Evolutionary conservation across 371 early-diverging fungal species (phyloP), one percentile per base, ranked within the genome.

Genomic region (Catenaria anguillulae): DNA sequence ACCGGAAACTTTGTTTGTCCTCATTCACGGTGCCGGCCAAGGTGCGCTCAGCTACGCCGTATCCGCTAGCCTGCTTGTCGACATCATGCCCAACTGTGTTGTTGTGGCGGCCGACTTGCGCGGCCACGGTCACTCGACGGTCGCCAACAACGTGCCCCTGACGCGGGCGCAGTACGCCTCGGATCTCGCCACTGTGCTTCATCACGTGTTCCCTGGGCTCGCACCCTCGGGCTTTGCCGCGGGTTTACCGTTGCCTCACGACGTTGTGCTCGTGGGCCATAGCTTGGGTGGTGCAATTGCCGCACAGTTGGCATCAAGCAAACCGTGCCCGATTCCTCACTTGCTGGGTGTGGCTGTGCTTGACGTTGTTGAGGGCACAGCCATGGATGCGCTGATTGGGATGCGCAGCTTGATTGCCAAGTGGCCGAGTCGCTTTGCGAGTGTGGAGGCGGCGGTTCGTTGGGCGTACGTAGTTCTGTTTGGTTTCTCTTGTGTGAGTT

Each of bases 311-410:
- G 60, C 42, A 8, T 4, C 37, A 17, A 5, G 2, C 10, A 37
- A 23, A 3, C 58, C 42, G 58, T n/a, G 8, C 12, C 8, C 2
- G 58, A 33, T 43, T 23, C 10, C 8, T 3, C 52, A 33, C 0
- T 60, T 79, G n/a, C 60, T 72, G n/a, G 80, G 75, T 17, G 66
- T 74, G 6, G 74, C 63, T 24, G 73, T 75, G 17, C 43, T 79
- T 23, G 80, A 79, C 65, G 76, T 77, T 15, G 80, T 79, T 0
- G 80, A 79, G 68, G 78, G 79, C 1, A 77, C 80, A 10, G 80
- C 80, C 35, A 61, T 79, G 55, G 80, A 76, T 15, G 69, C 75
- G 10, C 62, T 79, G 45, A 43, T 12, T 12, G 66, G 72, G 63
- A 77, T 79, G 80, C 60, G 63, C 15, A 23, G 36, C 12, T 55